These are phyloP conservation scores for Trichophyton schoenleinii DNA, from an alignment of 2,329 filamentous ascomycete genomes.

Conservation along the genomic window DNA sequence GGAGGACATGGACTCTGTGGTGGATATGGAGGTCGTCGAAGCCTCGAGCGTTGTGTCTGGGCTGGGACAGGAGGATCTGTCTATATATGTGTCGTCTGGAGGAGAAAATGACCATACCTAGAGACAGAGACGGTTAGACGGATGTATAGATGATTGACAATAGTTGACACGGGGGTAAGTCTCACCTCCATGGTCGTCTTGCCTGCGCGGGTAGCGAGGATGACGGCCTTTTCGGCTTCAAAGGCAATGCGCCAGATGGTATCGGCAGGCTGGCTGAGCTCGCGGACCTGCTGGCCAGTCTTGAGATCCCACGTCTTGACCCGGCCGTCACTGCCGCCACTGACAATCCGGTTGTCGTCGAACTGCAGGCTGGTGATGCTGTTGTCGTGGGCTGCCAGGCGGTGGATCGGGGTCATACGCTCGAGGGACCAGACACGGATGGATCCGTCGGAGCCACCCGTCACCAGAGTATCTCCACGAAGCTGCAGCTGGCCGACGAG, in stretches of 20 bases:
- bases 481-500: slow-evolving; percentile 94
- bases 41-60: slow-evolving; percentile 4
- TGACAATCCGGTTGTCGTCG: slow-evolving; percentile 88
- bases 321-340: slow-evolving; percentile 88
- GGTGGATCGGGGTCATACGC: slow-evolving; percentile 82
- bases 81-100: slow-evolving; percentile 48
- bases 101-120: slow-evolving; percentile 95
- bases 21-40: neutral
- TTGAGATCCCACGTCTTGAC: slow-evolving; percentile 98
- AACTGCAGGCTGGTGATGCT: slow-evolving; percentile 97
- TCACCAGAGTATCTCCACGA: slow-evolving; percentile 86
- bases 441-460: slow-evolving; percentile 88
- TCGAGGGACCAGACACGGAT: slow-evolving; percentile 93
- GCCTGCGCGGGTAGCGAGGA: slow-evolving; percentile 72
- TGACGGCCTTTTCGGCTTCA: slow-evolving; percentile 95
- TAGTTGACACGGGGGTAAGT: too few relatives aligned
- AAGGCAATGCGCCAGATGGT: slow-evolving; percentile 97
- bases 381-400: slow-evolving; percentile 92
- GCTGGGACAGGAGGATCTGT: slow-evolving; percentile 3
- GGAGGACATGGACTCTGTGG: neutral
- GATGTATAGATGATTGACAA: too few relatives aligned
- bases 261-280: slow-evolving; percentile 81
- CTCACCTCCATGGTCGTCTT: slow-evolving; percentile 92
- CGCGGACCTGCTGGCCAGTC: slow-evolving; percentile 77
- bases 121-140: slow-evolving; percentile 13